Conservation (phyloP, 768 basidiomycete species). For the Suillus cothurnatus region DNA sequence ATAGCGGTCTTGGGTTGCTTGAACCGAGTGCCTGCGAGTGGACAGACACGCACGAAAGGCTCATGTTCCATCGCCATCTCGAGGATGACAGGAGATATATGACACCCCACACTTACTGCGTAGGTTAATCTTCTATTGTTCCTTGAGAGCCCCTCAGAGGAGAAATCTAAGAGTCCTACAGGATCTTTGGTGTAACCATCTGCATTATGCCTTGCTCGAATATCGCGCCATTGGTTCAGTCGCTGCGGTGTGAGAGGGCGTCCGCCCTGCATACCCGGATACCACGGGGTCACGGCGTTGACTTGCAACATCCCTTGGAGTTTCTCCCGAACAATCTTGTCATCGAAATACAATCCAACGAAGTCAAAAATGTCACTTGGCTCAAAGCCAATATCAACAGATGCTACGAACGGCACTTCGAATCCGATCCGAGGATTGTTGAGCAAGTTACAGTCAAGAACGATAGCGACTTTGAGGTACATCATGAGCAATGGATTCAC, state of each 20-base stretch:
- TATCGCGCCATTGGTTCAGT: background rate
- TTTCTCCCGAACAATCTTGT: background rate
- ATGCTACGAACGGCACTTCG: background rate
- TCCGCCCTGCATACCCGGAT: background rate
- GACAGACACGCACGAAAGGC: background rate
- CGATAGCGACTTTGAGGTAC: background rate
- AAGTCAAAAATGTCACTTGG: background rate
- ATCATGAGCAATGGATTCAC: background rate
- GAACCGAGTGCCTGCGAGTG: background rate
- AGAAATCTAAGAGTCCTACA: background rate
- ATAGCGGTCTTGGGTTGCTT: background rate
- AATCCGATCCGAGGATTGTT: background rate
- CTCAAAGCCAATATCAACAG: background rate
- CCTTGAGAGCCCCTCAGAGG: background rate
- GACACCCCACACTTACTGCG: background rate
- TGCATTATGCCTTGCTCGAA: background rate
- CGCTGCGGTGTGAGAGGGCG: background rate
- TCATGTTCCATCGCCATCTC: background rate
- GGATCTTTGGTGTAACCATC: background rate
- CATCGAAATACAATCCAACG: background rate
- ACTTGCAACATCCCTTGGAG: background rate
- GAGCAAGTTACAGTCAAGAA: background rate
- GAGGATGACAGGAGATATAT: background rate
- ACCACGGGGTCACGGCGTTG: background rate
- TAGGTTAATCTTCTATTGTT: background rate